Base-by-base conservation (phyloP, 768 basidiomycete species). In the Tulasnella sp. region DNA sequence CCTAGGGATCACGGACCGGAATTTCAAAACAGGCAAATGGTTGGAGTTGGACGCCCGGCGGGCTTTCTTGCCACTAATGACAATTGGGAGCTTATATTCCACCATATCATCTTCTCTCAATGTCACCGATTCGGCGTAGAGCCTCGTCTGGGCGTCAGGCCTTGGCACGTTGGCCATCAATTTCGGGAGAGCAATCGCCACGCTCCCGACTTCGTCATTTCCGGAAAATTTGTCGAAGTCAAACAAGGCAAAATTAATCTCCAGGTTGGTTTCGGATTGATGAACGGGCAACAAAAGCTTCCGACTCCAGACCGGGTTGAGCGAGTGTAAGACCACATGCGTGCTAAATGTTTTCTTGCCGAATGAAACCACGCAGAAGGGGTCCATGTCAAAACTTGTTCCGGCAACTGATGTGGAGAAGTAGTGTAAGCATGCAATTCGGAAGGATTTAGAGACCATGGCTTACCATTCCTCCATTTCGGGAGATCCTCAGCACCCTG, bases 301-400 rank as follows among this genome's bases (percentile, higher is more conserved):
- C 85, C 98, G 96, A 79, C 98, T 93, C 94, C 96, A 99, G 0
- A 88, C 87, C 0, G 98, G 97, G 83, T 93, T 95, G 75, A 91
- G 85, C 0, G 89, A 91, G 83, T 96, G 94, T 4, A 95, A 89
- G 76, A 96, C 91, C 35, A 95, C 90, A 44, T 93, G 91, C 0
- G 96, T 98, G 3, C 96, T 88, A 85, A 99, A 99, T 5, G 99
- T 94, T 83, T 98, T 99, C 86, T 96, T 96, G 40, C 96, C 94
- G 80, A 99, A 99, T 3, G 94, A 95, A 80, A 96, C 89, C 79
- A 99, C 95, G 32, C 94, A 93, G 82, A 98, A 99, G 0, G 96
- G 96, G 82, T 98, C 96, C 96, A 98, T 98, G 83, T 99, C 96
- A 89, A 91, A 96, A 0, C 93, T 93, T 0, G 90, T 93, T 0